A percentile compares a stretch with the other conserved stretches of the same genome.
phyloP scores from a whole-genome alignment of 495 filamentous ascomycete species.

The Aspergillus affinis region DNA sequence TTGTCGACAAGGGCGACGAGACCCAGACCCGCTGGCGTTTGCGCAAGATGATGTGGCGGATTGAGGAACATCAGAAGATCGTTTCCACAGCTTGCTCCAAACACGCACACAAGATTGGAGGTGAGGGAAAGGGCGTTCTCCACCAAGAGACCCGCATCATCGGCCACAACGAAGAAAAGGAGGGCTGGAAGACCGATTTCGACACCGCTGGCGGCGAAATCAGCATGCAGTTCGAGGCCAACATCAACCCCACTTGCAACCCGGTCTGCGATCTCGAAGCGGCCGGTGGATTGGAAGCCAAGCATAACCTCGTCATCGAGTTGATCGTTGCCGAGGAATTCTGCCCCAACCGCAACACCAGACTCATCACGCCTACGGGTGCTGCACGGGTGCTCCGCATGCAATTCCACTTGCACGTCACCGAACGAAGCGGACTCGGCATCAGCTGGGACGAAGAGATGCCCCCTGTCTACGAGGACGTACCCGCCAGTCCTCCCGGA shows the following conservation, averaged over 20 bases:
- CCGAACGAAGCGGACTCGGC: slow-evolving; percentile 81
- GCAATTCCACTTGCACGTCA: slow-evolving; percentile 81
- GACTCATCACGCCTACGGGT: slow-evolving; percentile 80
- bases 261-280: slow-evolving; percentile 79
- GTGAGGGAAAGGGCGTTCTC: slow-evolving; percentile 69
- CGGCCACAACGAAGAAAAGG: slow-evolving; percentile 71
- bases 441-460: slow-evolving; percentile 98
- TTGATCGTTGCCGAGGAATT: slow-evolving; percentile 94
- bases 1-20: slow-evolving; percentile 62
- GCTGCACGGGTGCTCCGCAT: slow-evolving; percentile 88
- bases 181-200: slow-evolving; percentile 97
- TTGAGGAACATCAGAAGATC: slow-evolving; percentile 81
- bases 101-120: slow-evolving; percentile 71
- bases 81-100: slow-evolving; percentile 79
- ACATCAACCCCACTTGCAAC: slow-evolving; percentile 58
- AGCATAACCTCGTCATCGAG: slow-evolving; percentile 85
- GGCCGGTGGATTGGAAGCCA: slow-evolving; percentile 72
- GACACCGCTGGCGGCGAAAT: slow-evolving; percentile 66
- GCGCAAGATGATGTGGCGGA: slow-evolving; percentile 86
- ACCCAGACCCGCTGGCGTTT: slow-evolving; percentile 79
- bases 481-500: slow-evolving; percentile 80
- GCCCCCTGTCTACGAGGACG: slow-evolving; percentile 92
- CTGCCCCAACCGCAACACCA: slow-evolving; percentile 65
- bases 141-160: slow-evolving; percentile 77
- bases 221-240: slow-evolving; percentile 78